A percentile compares a stretch with the other conserved stretches of the same genome.
Conservation (phyloP, 305 asterid species). For the Rubia occidens region DNA sequence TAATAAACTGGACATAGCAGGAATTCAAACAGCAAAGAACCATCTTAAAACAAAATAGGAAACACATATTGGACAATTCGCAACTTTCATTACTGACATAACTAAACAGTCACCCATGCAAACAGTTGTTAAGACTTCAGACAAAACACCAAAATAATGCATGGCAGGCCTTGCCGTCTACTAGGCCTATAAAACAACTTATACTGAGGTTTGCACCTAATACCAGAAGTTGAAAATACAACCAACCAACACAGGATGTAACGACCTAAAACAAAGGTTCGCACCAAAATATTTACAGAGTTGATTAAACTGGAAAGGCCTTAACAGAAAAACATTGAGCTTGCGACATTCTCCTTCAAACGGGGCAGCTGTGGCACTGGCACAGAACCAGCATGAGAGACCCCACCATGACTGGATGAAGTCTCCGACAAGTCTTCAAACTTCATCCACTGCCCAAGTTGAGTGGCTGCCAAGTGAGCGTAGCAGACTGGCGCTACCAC, state of each 20-base stretch:
- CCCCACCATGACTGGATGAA: slow-evolving; percentile 66
- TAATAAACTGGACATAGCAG: too few relatives aligned
- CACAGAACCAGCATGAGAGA: slow-evolving; percentile 46
- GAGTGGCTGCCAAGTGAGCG: slow-evolving; percentile 94
- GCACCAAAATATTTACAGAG: not conserved
- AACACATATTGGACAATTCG: not conserved
- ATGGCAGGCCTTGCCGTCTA: not conserved
- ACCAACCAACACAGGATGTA: not conserved
- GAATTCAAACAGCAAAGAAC: too few relatives aligned
- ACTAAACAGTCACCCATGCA: not conserved
- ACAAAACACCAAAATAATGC: not conserved
- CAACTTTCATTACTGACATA: not conserved
- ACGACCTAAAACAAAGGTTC: not conserved
- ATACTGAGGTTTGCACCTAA: not conserved
- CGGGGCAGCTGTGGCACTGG: slow-evolving; percentile 67
- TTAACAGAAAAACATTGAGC: slow-evolving; percentile 80
- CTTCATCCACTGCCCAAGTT: slow-evolving; percentile 87
- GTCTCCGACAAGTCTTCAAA: slow-evolving; percentile 85
- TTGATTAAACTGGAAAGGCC: not conserved
- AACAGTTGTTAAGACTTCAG: not conserved
- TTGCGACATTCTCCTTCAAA: slow-evolving; percentile 53
- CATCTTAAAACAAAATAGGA: too few relatives aligned
- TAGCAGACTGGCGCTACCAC: slow-evolving; percentile 88
- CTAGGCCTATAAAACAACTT: not conserved
- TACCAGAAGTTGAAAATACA: not conserved